These are phyloP conservation scores for Colletotrichum zoysiae DNA, from an alignment of 2,329 filamentous ascomycete species.

Conservation along the genomic window DNA sequence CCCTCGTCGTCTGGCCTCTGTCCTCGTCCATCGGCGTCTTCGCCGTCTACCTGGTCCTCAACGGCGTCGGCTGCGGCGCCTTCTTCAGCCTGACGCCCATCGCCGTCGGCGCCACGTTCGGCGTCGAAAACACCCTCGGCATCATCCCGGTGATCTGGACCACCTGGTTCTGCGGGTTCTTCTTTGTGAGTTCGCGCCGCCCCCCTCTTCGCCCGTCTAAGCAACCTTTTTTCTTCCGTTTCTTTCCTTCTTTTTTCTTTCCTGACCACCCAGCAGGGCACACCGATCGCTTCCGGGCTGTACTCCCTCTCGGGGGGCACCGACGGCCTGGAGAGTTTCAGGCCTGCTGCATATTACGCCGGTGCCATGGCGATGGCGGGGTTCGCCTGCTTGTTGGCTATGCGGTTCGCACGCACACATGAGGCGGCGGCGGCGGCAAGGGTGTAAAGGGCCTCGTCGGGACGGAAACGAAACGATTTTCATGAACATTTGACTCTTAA, in stretches of 20 bases:
- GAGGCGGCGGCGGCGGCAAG: not conserved
- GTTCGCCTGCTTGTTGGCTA: conserved; percentile 16
- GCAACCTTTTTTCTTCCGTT: not conserved
- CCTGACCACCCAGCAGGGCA: conserved; percentile 41
- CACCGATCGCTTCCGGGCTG: conserved; percentile 46
- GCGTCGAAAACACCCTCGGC: conserved; percentile 44
- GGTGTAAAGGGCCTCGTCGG: fast-evolving
- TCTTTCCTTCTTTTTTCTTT: not conserved
- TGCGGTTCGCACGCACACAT: not conserved
- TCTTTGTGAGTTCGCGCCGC: conserved; percentile 43
- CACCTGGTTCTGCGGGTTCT: conserved; percentile 48
- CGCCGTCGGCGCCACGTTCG: conserved; percentile 44
- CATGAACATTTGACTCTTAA: not conserved
- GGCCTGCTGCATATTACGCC: conserved; percentile 48
- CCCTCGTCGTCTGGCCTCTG: conserved; percentile 47
- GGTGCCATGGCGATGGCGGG: conserved; percentile 45
- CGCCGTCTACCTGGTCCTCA: conserved; percentile 45
- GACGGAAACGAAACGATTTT: not conserved
- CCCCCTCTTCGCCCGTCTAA: not conserved
- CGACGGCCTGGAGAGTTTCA: conserved; percentile 42
- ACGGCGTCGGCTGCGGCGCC: conserved; percentile 48
- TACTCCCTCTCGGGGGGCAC: conserved; percentile 44
- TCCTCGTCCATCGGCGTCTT: conserved; percentile 45
- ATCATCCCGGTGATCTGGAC: conserved; percentile 48
- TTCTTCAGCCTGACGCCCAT: conserved; percentile 48